Percentiles rank a stretch among this genome's conserved stretches.
Evolutionary conservation across 169 alveolate genomes (phyloP).

Genomic region (Toxoplasma gondii): DNA sequence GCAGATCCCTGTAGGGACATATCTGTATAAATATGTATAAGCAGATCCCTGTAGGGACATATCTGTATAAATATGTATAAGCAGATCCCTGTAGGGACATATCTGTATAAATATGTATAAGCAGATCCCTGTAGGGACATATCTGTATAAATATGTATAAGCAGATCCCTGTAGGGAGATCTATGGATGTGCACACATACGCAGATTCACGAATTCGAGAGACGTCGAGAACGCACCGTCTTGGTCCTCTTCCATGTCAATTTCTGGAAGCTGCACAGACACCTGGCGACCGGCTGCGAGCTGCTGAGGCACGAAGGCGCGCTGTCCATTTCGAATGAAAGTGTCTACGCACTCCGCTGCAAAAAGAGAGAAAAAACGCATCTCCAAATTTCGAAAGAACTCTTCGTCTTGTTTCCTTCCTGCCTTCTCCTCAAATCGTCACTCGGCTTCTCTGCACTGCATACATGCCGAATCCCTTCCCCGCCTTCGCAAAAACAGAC

Average conservation of each 20-base stretch:
- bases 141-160: too few species aligned
- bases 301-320: slow-evolving; percentile 27
- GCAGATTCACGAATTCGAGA: too few species aligned
- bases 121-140: too few species aligned
- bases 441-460: not conserved
- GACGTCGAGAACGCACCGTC: slow-evolving; percentile 1
- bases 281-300: slow-evolving; percentile 40
- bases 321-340: slow-evolving; percentile 9
- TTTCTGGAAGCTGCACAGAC: slow-evolving; percentile 20
- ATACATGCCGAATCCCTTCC: too few species aligned
- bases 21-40: too few species aligned
- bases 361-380: not conserved
- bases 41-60: too few species aligned
- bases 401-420: not conserved
- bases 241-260: not conserved
- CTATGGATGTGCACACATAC: not conserved
- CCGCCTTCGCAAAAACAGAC: not conserved
- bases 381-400: not conserved
- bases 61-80: too few species aligned
- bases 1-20: too few species aligned
- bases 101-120: too few species aligned
- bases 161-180: too few species aligned
- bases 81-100: too few species aligned
- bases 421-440: not conserved
- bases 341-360: slow-evolving; percentile 32